Evolutionary conservation across 2,329 filamentous ascomycete genomes (phyloP).

Genomic region (Ilyonectria sp.): DNA sequence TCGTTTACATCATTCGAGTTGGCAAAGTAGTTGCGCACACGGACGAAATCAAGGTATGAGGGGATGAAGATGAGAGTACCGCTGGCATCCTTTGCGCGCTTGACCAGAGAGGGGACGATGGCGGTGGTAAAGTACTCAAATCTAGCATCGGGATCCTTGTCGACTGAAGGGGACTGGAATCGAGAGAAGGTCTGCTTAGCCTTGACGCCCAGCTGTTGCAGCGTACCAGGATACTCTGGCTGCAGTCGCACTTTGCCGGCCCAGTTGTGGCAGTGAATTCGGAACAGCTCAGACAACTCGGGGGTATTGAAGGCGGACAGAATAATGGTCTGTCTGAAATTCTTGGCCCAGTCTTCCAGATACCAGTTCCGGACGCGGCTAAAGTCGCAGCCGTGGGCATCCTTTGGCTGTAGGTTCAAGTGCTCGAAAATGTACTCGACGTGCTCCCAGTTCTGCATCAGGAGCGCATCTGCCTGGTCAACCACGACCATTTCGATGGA

Average conservation of each 20-base stretch:
- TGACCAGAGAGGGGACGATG: constrained; percentile 81
- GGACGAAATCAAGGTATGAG: constrained; percentile 94
- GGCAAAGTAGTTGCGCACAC: constrained; percentile 92
- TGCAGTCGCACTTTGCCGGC: constrained; percentile 84
- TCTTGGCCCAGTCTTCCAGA: constrained; percentile 85
- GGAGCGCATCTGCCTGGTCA: constrained; percentile 91
- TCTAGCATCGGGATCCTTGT: constrained; percentile 85
- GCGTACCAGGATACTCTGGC: constrained; percentile 77
- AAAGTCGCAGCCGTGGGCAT: constrained; percentile 94
- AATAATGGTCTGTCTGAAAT: constrained; percentile 89
- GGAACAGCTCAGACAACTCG: constrained; percentile 86
- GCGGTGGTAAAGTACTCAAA: constrained; percentile 93
- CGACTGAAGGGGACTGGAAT: constrained; percentile 80
- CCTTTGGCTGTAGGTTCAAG: constrained; percentile 90
- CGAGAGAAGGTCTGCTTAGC: constrained; percentile 92
- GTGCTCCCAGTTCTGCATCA: constrained; percentile 99
- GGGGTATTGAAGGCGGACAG: constrained; percentile 89
- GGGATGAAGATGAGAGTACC: constrained; percentile 93
- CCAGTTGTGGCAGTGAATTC: constrained; percentile 83
- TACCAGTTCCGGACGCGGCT: constrained; percentile 93
- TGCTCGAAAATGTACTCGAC: constrained; percentile 93
- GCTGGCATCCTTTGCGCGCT: constrained; percentile 72
- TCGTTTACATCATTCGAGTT: constrained; percentile 71
- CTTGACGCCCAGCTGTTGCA: constrained; percentile 80
- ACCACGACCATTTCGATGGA: constrained; percentile 93